Evolutionary conservation across 495 filamentous ascomycete species (phyloP).

Genomic region (Alectoria sarmentosa): DNA sequence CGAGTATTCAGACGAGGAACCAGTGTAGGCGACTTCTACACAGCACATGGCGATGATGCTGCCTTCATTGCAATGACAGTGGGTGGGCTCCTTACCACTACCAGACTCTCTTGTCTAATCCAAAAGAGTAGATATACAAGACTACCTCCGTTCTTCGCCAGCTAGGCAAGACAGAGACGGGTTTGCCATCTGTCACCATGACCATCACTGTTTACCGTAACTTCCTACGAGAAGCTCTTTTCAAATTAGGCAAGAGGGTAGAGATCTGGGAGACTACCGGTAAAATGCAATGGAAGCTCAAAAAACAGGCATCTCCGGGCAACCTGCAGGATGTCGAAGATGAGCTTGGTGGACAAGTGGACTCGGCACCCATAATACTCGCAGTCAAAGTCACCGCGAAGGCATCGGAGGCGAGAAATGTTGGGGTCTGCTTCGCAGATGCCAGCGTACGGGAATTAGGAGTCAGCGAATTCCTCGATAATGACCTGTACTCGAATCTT

Average conservation of each 20-base stretch:
- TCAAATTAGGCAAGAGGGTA: slow-evolving; percentile 79
- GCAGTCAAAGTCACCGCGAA: slow-evolving; percentile 88
- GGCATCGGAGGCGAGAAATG: slow-evolving; percentile 73
- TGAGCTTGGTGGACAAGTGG: slow-evolving; percentile 80
- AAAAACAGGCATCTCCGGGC: slow-evolving; percentile 87
- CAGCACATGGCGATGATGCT: slow-evolving; percentile 87
- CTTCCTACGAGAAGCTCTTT: slow-evolving; percentile 90
- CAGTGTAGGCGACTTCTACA: slow-evolving; percentile 91
- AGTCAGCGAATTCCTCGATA: slow-evolving; percentile 96
- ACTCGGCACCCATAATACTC: slow-evolving; percentile 86
- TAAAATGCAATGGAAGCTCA: slow-evolving; percentile 82
- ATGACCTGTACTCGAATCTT: slow-evolving; percentile 97
- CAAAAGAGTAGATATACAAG: slow-evolving; percentile 67
- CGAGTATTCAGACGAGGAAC: slow-evolving; percentile 92
- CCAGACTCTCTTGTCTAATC: slow-evolving; percentile 7
- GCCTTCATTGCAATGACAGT: slow-evolving; percentile 86
- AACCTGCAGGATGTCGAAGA: slow-evolving; percentile 98
- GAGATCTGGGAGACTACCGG: slow-evolving; percentile 78
- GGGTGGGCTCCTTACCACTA: slow-evolving; percentile 22
- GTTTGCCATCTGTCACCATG: slow-evolving; percentile 88
- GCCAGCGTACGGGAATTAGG: slow-evolving; percentile 93
- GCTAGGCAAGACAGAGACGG: slow-evolving; percentile 73
- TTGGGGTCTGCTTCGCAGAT: slow-evolving; percentile 97
- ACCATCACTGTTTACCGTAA: slow-evolving; percentile 89
- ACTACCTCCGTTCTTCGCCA: slow-evolving; percentile 92